Conservation (phyloP, 2,329 filamentous ascomycete genomes). For the Pestalotiopsis sp. region DNA sequence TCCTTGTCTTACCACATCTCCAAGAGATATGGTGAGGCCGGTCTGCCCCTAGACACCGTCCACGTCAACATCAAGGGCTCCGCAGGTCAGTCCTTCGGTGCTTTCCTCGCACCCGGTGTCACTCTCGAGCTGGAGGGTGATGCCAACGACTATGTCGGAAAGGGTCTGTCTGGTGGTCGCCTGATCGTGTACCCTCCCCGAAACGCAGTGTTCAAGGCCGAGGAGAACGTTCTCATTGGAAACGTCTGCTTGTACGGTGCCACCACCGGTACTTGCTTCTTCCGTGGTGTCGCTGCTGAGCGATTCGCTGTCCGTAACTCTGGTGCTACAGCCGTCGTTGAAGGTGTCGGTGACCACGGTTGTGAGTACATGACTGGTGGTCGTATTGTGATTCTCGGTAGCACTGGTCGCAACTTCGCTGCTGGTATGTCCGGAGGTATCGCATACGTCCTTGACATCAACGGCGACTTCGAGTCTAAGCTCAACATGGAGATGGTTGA, state of each 20-base stretch:
- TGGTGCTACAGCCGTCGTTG: constrained; percentile 91
- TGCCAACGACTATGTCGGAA: constrained; percentile 95
- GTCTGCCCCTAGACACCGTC: constrained; percentile 88
- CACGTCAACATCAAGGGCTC: constrained; percentile 97
- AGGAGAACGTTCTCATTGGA: constrained; percentile 92
- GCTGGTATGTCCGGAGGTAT: constrained; percentile 99
- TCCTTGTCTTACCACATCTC: constrained; percentile 96
- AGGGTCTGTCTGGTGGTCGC: constrained; percentile 90
- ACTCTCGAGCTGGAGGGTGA: constrained; percentile 96
- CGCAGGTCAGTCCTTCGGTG: constrained; percentile 94
- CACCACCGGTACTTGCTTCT: constrained; percentile 88
- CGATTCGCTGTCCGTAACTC: constrained; percentile 97
- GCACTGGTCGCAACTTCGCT: constrained; percentile 93
- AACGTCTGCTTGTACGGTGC: constrained; percentile 96
- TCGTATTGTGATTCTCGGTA: constrained; percentile 82
- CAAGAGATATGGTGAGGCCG: constrained; percentile 86
- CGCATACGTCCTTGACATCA: constrained; percentile 88
- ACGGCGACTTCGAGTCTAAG: constrained; percentile 87
- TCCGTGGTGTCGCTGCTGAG: constrained; percentile 95
- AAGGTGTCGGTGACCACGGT: constrained; percentile 93
- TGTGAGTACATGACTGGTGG: constrained; percentile 99
- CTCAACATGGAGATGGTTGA: constrained; percentile 99
- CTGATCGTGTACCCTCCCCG: constrained; percentile 93
- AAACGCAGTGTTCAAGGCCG: constrained; percentile 88
- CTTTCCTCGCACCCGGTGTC: constrained; percentile 88